Evolutionary conservation across 345 rosid genomes (phyloP).

Genomic region (Triadica sebifera): DNA sequence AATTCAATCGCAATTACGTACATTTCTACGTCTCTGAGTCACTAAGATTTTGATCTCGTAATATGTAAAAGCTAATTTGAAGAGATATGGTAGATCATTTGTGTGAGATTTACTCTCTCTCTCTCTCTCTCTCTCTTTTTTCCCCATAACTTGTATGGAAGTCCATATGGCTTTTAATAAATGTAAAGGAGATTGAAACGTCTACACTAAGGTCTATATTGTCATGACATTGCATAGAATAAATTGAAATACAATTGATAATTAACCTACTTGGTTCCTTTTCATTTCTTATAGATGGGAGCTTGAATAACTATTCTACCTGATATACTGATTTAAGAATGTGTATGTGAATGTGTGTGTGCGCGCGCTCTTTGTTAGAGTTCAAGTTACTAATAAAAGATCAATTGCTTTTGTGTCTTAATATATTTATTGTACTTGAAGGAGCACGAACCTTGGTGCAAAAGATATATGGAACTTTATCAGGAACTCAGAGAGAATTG

Average conservation of each 20-base stretch:
- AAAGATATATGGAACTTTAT: constrained; percentile 82
- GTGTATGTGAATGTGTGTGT: background rate
- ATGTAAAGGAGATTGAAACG: background rate
- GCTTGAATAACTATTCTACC: background rate
- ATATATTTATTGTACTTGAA: constrained; percentile 18
- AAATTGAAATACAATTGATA: background rate
- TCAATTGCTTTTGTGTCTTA: background rate
- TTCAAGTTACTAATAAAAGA: background rate
- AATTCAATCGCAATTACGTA: background rate
- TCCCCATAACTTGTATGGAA: background rate
- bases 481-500: constrained; percentile 91
- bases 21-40: background rate
- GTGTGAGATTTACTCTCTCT: no score
- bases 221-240: background rate
- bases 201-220: background rate
- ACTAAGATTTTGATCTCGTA: background rate
- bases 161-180: background rate
- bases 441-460: constrained; percentile 99
- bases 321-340: background rate
- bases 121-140: no score
- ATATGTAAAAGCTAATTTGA: background rate
- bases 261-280: background rate
- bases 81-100: no score
- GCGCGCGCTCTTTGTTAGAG: background rate
- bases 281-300: background rate